A percentile compares a stretch with the other conserved stretches of the same genome.
Conservation (phyloP, 805 yeast species). For the Pichia nanzhaoensis region DNA sequence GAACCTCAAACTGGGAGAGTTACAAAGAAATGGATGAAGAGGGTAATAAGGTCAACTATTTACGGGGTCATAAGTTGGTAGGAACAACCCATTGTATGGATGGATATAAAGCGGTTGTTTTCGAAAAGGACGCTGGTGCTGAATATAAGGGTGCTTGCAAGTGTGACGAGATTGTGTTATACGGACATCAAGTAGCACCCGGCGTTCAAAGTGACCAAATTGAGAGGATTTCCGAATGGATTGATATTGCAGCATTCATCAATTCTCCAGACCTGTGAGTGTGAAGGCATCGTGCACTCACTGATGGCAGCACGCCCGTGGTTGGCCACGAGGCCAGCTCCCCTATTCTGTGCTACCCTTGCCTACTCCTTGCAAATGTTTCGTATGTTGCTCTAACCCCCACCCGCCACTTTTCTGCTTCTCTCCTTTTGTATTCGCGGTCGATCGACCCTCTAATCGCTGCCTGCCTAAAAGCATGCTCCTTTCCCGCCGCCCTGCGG, state of each 20-base stretch:
- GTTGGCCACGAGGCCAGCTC: no score
- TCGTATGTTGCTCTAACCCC: no score
- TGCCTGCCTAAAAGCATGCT: no score
- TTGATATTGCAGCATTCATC: slow-evolving; percentile 2
- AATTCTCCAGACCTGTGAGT: no score
- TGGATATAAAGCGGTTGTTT: background rate
- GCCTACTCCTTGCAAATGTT: no score
- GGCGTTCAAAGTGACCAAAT: slow-evolving; percentile 4
- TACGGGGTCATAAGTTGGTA: slow-evolving; percentile 14
- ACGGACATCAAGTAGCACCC: slow-evolving; percentile 11
- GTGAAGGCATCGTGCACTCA: no score
- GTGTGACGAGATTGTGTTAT: slow-evolving; percentile 5
- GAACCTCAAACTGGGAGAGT: background rate
- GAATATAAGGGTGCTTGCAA: slow-evolving; percentile 1
- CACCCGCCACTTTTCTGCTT: no score
- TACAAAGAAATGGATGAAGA: background rate
- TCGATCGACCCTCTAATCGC: no score
- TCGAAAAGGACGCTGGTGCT: slow-evolving; percentile 3
- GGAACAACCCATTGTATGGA: slow-evolving; percentile 3
- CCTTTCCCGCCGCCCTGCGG: no score
- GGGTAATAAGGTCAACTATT: slow-evolving; percentile 6
- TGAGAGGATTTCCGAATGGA: slow-evolving; percentile 12
- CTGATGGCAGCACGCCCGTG: no score
- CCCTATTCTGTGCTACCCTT: no score
- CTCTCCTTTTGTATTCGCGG: no score